Base-by-base conservation (phyloP, 805 yeast species). In the Metschnikowia sp. region DNA sequence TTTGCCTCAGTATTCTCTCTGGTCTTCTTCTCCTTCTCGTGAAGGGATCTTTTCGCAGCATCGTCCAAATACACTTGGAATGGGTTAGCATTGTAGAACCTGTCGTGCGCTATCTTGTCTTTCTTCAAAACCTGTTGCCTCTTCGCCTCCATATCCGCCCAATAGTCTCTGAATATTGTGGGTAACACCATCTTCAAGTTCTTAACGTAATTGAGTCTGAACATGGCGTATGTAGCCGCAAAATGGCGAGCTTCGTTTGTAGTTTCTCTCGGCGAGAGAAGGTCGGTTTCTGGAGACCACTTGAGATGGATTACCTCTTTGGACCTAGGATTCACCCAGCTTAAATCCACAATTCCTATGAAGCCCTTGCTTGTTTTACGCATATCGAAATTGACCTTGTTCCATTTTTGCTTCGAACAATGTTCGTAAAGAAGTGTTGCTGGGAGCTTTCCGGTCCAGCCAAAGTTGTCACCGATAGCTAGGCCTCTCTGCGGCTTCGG, bases 391-490 rank as follows among this genome's bases (percentile, higher is more conserved):
- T 78, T 83, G 3, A 88, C 95, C 54, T 84, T 84, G 49, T 83
- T 85, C 99, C 99, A 92, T 65, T 89, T 88, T 49, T 79, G 82
- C 62, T 84, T 86, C 63, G 88, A 97, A 52, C 94, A 86, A 53
- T 83, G 84, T 60, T 92, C 99, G 59, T 88, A 88, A 4, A 92
- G 75, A 13, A 92, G 66, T 0, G 94, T 83, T 2, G 87, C 89
- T 0, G 99, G 98, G 12, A 92, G 72, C 58, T 92, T 92, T 1
- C 99, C 99, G 0, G 97, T 90, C 97, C 97, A 90, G 29, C 92
- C 88, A 39, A 83, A 70, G 33, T 85, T 78, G 12, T 86, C 83
- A 11, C 75, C 76, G 30, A 73, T 65, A 18, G 64, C 73, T 30
- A 67, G 53, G 3, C 77, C 77, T 49, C 76, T 53, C 40, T 56